Evolutionary conservation across 768 basidiomycete genomes (phyloP).

Genomic region (Termitomyces sp.): DNA sequence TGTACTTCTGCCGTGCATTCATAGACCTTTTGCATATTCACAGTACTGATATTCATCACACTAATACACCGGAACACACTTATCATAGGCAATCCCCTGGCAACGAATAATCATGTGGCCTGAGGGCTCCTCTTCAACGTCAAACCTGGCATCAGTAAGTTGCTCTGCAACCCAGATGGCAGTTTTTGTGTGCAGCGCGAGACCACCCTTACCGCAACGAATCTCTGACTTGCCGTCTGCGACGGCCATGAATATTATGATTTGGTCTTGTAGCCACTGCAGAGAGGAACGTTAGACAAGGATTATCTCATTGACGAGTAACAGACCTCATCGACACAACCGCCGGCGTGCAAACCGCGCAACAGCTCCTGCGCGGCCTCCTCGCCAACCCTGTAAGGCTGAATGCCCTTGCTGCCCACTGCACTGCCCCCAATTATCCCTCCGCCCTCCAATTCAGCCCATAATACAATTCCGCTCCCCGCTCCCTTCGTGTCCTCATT

Average conservation of each 20-base stretch:
- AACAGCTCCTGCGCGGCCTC: slow-evolving; percentile 61
- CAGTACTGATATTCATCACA: not conserved
- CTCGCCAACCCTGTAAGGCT: slow-evolving; percentile 49
- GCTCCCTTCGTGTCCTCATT: slow-evolving; percentile 49
- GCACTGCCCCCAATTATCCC: slow-evolving; percentile 71
- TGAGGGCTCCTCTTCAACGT: slow-evolving; percentile 41
- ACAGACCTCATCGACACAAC: slow-evolving; percentile 71
- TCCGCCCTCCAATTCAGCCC: slow-evolving; percentile 71
- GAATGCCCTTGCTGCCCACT: slow-evolving; percentile 50
- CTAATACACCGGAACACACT: slow-evolving; percentile 4
- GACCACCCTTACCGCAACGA: slow-evolving; percentile 49
- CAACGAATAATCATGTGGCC: slow-evolving; percentile 53
- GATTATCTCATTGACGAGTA: not conserved
- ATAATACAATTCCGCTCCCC: slow-evolving; percentile 71
- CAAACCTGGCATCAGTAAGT: slow-evolving; percentile 67
- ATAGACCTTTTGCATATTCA: slow-evolving; percentile 2
- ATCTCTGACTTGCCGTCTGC: slow-evolving; percentile 64
- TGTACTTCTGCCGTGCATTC: not conserved
- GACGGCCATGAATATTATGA: slow-evolving; percentile 74
- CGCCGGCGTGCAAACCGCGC: slow-evolving; percentile 57
- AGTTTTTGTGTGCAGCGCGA: slow-evolving; percentile 69
- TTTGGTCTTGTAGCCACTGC: slow-evolving; percentile 65
- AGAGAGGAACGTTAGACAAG: not conserved
- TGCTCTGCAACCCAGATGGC: slow-evolving; percentile 75
- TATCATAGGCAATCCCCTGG: slow-evolving; percentile 43